These are phyloP conservation scores for Tuber brumale DNA, from an alignment of 495 filamentous ascomycete genomes.

Conservation along the genomic window DNA sequence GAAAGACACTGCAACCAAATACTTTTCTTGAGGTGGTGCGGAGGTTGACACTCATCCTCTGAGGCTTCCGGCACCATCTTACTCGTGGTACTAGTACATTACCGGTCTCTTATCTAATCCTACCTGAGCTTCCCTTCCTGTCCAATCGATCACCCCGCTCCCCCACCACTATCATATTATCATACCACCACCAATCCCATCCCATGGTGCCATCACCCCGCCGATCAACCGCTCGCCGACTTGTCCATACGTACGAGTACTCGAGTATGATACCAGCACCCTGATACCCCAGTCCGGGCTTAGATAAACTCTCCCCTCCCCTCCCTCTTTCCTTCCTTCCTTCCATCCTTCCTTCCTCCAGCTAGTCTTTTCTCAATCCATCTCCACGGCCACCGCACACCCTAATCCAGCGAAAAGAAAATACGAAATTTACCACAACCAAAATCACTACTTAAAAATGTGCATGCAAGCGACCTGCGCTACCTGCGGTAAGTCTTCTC, in stretches of 20 bases:
- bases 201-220: neutral
- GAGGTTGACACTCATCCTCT: too few species aligned
- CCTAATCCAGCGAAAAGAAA: neutral
- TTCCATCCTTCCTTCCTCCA: neutral
- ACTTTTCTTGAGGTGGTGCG: too few species aligned
- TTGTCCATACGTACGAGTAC: neutral
- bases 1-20: too few species aligned
- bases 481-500: slow-evolving; percentile 34
- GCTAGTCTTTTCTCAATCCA: neutral
- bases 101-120: neutral
- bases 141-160: neutral
- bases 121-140: neutral
- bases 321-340: neutral
- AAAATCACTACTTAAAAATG: slow-evolving; percentile 28
- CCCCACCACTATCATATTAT: too few species aligned
- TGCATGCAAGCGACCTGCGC: slow-evolving; percentile 35
- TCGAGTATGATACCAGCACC: too few species aligned
- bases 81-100: neutral
- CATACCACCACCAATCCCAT: neutral
- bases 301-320: neutral
- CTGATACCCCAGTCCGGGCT: neutral
- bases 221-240: neutral
- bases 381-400: neutral
- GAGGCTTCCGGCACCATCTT: too few species aligned
- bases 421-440: neutral